Evolutionary conservation across 495 filamentous ascomycete genomes (phyloP).

Genomic region (Lineolata rhizophorae): DNA sequence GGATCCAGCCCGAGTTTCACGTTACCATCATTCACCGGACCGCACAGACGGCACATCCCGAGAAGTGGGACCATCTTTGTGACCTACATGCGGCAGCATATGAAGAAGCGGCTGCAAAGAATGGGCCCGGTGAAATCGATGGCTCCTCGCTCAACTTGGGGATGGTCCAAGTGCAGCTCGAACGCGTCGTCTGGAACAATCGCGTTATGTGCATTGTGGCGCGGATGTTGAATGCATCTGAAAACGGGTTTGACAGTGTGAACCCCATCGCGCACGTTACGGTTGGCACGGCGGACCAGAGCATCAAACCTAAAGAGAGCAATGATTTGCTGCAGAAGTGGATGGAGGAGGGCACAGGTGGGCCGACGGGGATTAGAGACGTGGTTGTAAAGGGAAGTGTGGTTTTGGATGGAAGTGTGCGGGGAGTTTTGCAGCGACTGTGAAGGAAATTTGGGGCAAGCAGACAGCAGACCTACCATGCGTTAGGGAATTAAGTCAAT

Average conservation of each 20-base stretch:
- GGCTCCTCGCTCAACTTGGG: no score
- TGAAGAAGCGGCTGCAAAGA: slow-evolving; percentile 3
- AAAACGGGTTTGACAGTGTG: slow-evolving; percentile 33
- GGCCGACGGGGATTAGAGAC: slow-evolving; percentile 23
- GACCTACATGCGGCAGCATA: slow-evolving; percentile 9
- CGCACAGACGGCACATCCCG: slow-evolving; percentile 28
- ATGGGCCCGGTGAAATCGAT: slow-evolving; percentile 13
- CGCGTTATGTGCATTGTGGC: slow-evolving; percentile 77
- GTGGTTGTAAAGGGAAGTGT: slow-evolving; percentile 16
- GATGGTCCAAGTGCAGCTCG: slow-evolving; percentile 32
- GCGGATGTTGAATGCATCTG: slow-evolving; percentile 26
- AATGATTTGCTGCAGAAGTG: slow-evolving; percentile 61
- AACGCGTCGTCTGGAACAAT: slow-evolving; percentile 56
- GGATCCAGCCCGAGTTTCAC: slow-evolving; percentile 74
- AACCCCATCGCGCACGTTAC: slow-evolving; percentile 79
- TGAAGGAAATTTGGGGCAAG: no score
- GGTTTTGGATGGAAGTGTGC: slow-evolving; percentile 19
- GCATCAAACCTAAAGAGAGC: slow-evolving; percentile 81
- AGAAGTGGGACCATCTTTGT: slow-evolving; percentile 51
- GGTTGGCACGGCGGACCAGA: slow-evolving; percentile 47
- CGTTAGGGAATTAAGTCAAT: no score
- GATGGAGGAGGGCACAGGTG: slow-evolving; percentile 30
- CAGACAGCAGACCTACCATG: no score
- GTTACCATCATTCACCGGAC: slow-evolving; percentile 80
- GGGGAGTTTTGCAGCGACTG: slow-evolving; percentile 16